Evolutionary conservation across 2,329 filamentous ascomycete genomes (phyloP), one percentile per base, ranked within the genome.

Genomic region (Drechslerella coelobrocha): DNA sequence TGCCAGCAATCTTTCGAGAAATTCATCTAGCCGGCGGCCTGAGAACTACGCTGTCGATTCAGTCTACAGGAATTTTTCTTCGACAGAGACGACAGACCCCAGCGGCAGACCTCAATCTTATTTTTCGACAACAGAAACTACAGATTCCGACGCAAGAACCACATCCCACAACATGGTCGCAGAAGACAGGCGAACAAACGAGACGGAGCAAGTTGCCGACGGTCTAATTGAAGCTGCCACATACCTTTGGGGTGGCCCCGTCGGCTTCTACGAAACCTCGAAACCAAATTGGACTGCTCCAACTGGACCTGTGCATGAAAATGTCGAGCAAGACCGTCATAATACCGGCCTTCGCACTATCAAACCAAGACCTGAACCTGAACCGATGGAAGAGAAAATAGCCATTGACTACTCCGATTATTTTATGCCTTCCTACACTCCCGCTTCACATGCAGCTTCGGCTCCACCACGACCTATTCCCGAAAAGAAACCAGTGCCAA

Each of bases 351-450:
- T 57, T 29, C 45, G 57, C 12, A 69, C 56, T 19, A 52, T 53
- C 26, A 61, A 48, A 29, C 54, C 39, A 8, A 47, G 52, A 34
- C 23, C 39, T 23, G 65, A 69, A 21, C 56, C 51, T 19, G 31
- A 61, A 7, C 41, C 41, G 19, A 5, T 23, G 3, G 61, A 69
- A 26, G 65, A 69, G 56, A 61, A 68, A 7, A 69, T 69, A 34
- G 51, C 65, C 17, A 69, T 69, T 50, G 65, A 69, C 57, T 69
- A 51, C 52, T 69, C 61, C 57, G 65, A 69, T 6, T 47, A 61
- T 6, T 69, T 61, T 27, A 69, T 59, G 24, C 56, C 65, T 7
- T 48, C 43, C 27, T 69, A 61, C 47, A 56, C 31, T 27, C 65
- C 65, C 1, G 56, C 65, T 17, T 27, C 56, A 5, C 12, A 39